Conservation (phyloP, 225 moss, liverwort and hornwort species). For the Pseudoscleropodium purum region DNA sequence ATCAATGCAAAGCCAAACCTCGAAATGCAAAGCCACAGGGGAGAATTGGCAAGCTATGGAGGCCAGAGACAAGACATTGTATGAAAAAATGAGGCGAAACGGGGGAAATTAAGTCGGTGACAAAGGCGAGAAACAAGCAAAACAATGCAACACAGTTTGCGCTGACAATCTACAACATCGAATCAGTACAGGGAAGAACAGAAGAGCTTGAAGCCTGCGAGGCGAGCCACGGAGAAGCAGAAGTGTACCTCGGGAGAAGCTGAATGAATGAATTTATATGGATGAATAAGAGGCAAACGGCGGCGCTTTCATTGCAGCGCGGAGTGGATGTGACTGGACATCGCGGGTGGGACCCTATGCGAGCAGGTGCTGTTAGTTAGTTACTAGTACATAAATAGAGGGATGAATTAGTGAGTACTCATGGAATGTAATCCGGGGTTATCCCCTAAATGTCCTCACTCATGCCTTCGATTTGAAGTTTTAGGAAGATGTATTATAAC, state of each 20-base stretch:
- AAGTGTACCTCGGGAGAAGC: background rate
- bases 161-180: background rate
- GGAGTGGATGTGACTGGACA: background rate
- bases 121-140: background rate
- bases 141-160: background rate
- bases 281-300: background rate
- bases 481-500: background rate
- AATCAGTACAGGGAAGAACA: background rate
- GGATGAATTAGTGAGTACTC: background rate
- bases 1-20: background rate
- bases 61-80: constrained; percentile 8
- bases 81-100: background rate
- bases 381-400: background rate
- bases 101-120: background rate
- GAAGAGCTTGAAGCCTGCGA: background rate
- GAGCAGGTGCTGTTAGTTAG: background rate
- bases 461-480: background rate
- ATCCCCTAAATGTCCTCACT: background rate
- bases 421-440: background rate
- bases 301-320: constrained; percentile 12
- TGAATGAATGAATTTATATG: background rate
- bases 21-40: background rate
- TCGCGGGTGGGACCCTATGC: background rate
- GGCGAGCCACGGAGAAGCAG: background rate
- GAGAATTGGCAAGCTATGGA: background rate